phyloP scores from a whole-genome alignment of 2,329 filamentous ascomycete genomes.

The Daldinia sp. region DNA sequence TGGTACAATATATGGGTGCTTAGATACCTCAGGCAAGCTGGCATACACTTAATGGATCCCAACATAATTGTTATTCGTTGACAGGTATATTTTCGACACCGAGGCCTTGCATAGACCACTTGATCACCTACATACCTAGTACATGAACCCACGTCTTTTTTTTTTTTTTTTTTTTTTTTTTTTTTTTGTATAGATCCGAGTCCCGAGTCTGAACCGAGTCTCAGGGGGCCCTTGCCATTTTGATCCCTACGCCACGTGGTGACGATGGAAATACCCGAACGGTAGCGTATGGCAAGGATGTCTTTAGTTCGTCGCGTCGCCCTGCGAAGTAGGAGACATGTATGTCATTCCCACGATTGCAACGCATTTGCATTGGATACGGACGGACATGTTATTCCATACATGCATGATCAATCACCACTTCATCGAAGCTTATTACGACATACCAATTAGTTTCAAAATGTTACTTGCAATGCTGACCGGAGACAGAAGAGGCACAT shows the following conservation, averaged over 20 bases:
- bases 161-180: background rate
- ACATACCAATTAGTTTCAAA: background rate
- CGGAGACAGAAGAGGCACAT: background rate
- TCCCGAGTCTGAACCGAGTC: background rate
- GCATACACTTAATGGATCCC: background rate
- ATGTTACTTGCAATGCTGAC: background rate
- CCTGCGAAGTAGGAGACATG: too few species aligned
- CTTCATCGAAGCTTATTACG: background rate
- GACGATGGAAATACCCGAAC: conserved; percentile 16
- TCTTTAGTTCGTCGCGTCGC: background rate
- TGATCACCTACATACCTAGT: background rate
- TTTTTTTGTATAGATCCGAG: conserved; percentile 2
- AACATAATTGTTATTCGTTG: background rate
- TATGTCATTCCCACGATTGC: background rate
- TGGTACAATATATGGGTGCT: background rate
- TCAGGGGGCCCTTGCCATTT: background rate
- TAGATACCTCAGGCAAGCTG: background rate
- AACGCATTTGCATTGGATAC: background rate
- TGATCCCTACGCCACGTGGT: conserved; percentile 32
- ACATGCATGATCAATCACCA: background rate
- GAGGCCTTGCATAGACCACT: background rate
- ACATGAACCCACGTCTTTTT: background rate
- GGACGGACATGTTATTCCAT: background rate
- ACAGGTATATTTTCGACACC: background rate
- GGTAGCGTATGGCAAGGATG: conserved; percentile 10